Evolutionary conservation across 2,329 filamentous ascomycete species (phyloP).

Genomic region (Fusarium ramigenum): DNA sequence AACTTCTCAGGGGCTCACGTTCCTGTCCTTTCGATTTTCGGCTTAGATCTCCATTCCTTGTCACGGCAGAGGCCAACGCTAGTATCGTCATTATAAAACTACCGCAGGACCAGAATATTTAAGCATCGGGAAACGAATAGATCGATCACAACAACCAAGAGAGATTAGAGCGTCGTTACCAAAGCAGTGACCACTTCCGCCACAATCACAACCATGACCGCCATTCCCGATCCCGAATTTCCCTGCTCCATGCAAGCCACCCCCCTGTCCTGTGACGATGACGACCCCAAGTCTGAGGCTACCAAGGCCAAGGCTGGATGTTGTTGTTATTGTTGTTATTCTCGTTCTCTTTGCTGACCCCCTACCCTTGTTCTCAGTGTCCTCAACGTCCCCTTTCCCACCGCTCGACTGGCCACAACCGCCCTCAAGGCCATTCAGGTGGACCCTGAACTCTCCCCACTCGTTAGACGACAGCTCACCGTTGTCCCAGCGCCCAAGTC

Average conservation of each 20-base stretch:
- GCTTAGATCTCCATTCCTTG: constrained; percentile 30
- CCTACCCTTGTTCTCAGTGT: constrained; percentile 59
- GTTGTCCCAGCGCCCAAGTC: constrained; percentile 53
- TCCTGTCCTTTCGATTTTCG: constrained; percentile 11
- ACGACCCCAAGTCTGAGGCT: constrained; percentile 12
- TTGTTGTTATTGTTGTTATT: constrained; percentile 29
- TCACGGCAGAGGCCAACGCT: constrained; percentile 7
- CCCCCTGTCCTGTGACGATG: constrained; percentile 25
- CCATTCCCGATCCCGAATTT: constrained; percentile 59
- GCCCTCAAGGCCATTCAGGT: constrained; percentile 82
- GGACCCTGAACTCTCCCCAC: constrained; percentile 87
- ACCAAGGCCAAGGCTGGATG: constrained; percentile 10
- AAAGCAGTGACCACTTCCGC: constrained; percentile 30
- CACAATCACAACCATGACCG: constrained; percentile 48
- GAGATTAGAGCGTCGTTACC: constrained; percentile 14
- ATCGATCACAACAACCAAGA: constrained; percentile 28
- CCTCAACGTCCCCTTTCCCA: constrained; percentile 84
- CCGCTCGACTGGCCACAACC: constrained; percentile 77
- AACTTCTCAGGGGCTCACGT: constrained; percentile 14
- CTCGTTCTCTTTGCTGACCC: constrained; percentile 15
- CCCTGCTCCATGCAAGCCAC: constrained; percentile 69
- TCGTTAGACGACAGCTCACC: constrained; percentile 78
- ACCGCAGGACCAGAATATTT: not conserved
- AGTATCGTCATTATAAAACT: constrained; percentile 5
- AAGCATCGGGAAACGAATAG: constrained; percentile 12